Conservation (phyloP, 148 eudicot genomes). For the Rhododendron simsii region DNA sequence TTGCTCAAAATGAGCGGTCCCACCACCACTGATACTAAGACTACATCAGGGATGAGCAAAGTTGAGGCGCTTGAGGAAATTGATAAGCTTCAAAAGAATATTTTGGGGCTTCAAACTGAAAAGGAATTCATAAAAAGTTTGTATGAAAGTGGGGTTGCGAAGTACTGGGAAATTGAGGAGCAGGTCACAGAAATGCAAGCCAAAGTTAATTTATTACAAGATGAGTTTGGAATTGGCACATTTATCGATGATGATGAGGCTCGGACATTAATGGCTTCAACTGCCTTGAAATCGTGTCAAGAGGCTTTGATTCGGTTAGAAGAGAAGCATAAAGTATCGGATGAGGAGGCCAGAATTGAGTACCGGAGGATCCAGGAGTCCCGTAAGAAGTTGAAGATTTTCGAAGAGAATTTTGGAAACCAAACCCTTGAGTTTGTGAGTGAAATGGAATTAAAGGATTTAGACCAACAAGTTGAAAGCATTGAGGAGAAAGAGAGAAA, state of each 20-base stretch:
- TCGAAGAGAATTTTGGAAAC: slow-evolving; percentile 19
- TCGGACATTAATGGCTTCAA: slow-evolving; percentile 48
- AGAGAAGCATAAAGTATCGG: slow-evolving; percentile 35
- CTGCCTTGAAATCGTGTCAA: slow-evolving; percentile 64
- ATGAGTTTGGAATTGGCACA: slow-evolving; percentile 61
- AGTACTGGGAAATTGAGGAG: slow-evolving; percentile 62
- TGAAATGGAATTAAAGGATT: slow-evolving; percentile 10
- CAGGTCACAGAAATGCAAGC: slow-evolving; percentile 54
- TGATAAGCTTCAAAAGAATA: slow-evolving; percentile 55
- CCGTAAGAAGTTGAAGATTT: slow-evolving; percentile 39
- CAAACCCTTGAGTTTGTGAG: not conserved
- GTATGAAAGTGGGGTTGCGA: slow-evolving; percentile 50
- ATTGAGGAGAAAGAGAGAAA: slow-evolving; percentile 21
- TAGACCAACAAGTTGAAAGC: slow-evolving; percentile 23
- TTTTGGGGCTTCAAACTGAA: slow-evolving; percentile 66
- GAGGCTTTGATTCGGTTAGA: slow-evolving; percentile 49
- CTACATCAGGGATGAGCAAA: slow-evolving; percentile 52
- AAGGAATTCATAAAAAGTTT: slow-evolving; percentile 65
- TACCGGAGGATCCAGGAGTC: slow-evolving; percentile 41
- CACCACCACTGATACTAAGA: slow-evolving; percentile 9
- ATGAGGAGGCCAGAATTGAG: slow-evolving; percentile 49
- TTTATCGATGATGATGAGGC: slow-evolving; percentile 80
- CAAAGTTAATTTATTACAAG: slow-evolving; percentile 50
- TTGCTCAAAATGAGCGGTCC: slow-evolving; percentile 36
- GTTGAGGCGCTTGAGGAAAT: slow-evolving; percentile 51